phyloP scores from a whole-genome alignment of 1,139 yeast genomes.

The Yamadazyma songkhlaensis region DNA sequence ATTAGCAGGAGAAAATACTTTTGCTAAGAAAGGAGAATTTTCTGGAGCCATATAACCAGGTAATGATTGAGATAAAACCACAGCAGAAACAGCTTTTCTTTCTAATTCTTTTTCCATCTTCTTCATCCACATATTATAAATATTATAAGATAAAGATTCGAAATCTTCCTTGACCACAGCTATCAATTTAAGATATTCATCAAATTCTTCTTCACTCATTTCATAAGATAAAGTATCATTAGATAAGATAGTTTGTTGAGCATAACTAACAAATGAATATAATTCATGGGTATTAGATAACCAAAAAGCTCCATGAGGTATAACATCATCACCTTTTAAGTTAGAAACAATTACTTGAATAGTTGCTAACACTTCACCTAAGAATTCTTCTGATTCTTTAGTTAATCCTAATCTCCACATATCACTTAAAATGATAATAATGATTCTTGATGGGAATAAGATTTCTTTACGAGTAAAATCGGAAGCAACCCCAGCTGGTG shows the following conservation, averaged over 20 bases:
- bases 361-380: conserved; percentile 86
- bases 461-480: conserved; percentile 88
- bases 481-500: conserved; percentile 79
- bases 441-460: conserved; percentile 92
- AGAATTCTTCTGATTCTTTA: conserved; percentile 84
- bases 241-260: conserved; percentile 83
- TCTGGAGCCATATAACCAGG: conserved; percentile 97
- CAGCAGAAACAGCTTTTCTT: conserved; percentile 91
- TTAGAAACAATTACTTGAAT: conserved; percentile 76
- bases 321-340: conserved; percentile 80
- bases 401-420: conserved; percentile 98
- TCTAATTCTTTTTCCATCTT: conserved; percentile 89
- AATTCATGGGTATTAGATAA: conserved; percentile 94
- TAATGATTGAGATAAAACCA: conserved; percentile 87
- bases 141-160: conserved; percentile 88
- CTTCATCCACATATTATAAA: conserved; percentile 97
- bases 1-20: conserved; percentile 71
- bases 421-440: conserved; percentile 87
- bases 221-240: conserved; percentile 78
- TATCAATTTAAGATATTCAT: conserved; percentile 84
- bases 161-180: conserved; percentile 93
- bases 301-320: conserved; percentile 97
- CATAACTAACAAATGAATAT: conserved; percentile 90
- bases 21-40: conserved; percentile 77
- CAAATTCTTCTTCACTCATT: conserved; percentile 88